Percentiles rank a stretch among this genome's conserved stretches.
These are phyloP conservation scores for Cajanus cajan DNA, from an alignment of 306 rosid genomes.

Conservation along the genomic window DNA sequence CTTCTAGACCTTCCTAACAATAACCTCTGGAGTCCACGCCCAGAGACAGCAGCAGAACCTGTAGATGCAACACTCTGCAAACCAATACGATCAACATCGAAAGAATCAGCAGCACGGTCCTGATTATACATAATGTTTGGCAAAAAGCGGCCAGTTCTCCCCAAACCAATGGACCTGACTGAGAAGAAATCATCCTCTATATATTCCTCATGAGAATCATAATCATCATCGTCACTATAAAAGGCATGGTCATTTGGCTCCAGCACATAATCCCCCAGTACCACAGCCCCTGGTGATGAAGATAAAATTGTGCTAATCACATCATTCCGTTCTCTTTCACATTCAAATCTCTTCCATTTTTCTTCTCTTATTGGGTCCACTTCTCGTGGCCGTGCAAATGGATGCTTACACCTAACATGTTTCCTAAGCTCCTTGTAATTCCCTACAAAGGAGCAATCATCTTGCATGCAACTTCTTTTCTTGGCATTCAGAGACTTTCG, in stretches of 20 bases:
- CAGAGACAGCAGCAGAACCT: constrained; percentile 49
- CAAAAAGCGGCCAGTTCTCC: constrained; percentile 46
- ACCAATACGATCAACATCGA: constrained; percentile 46
- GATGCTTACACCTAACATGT: constrained; percentile 86
- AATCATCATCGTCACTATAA: constrained; percentile 68
- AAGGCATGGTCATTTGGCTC: constrained; percentile 67
- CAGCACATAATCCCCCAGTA: constrained; percentile 88
- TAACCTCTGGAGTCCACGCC: constrained; percentile 50
- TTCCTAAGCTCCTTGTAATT: constrained; percentile 75
- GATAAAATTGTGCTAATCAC: constrained; percentile 90
- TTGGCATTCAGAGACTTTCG: constrained; percentile 75
- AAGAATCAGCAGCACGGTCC: constrained; percentile 37
- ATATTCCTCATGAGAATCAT: constrained; percentile 61
- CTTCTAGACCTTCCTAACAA: constrained; percentile 51
- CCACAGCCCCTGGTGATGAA: constrained; percentile 89
- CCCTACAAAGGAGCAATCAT: constrained; percentile 79
- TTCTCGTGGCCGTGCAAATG: constrained; percentile 83
- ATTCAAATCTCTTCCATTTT: constrained; percentile 88
- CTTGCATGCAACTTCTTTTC: constrained; percentile 93
- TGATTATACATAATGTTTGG: constrained; percentile 47
- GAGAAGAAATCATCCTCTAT: constrained; percentile 55
- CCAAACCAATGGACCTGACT: constrained; percentile 50
- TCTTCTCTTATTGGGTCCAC: constrained; percentile 87
- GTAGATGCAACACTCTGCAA: constrained; percentile 43
- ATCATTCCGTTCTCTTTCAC: constrained; percentile 88